Percentiles rank a stretch among this genome's conserved stretches.
Evolutionary conservation across 176 grass and related monocot genomes (phyloP).

Genomic region (Aegilops longissima): DNA sequence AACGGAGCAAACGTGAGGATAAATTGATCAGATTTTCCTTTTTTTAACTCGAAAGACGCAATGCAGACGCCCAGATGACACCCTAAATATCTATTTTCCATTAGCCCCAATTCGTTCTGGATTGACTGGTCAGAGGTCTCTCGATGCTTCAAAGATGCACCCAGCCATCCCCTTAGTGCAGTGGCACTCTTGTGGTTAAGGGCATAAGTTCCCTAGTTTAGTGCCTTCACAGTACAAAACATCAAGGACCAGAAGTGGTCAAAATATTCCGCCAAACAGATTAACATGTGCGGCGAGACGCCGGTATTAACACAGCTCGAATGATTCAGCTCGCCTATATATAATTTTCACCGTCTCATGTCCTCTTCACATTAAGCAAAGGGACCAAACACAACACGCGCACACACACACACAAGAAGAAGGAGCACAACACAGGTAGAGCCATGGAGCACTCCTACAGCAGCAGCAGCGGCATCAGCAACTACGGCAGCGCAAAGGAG

Average conservation of each 20-base stretch:
- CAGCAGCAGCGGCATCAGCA: background rate
- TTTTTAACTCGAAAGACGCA: background rate
- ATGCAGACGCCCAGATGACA: background rate
- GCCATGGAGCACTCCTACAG: no score
- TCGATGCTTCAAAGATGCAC: slow-evolving; percentile 4
- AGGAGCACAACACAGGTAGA: no score
- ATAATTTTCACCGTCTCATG: no score
- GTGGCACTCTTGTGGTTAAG: background rate
- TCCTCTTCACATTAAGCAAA: no score
- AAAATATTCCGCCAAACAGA: background rate
- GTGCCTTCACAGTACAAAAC: background rate
- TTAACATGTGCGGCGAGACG: no score
- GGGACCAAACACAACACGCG: no score
- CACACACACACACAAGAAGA: no score
- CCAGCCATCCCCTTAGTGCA: background rate
- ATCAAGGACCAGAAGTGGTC: background rate
- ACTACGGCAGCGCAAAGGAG: background rate
- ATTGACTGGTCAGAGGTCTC: slow-evolving; percentile 5
- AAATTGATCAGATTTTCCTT: background rate
- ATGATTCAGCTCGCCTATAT: no score
- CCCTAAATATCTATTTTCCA: background rate
- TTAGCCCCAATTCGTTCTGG: background rate
- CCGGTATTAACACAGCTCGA: no score
- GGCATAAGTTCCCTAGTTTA: background rate
- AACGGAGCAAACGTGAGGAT: background rate